phyloP scores from a whole-genome alignment of 1,139 yeast species.

The Hemisphaericaspora xylanilytica region DNA sequence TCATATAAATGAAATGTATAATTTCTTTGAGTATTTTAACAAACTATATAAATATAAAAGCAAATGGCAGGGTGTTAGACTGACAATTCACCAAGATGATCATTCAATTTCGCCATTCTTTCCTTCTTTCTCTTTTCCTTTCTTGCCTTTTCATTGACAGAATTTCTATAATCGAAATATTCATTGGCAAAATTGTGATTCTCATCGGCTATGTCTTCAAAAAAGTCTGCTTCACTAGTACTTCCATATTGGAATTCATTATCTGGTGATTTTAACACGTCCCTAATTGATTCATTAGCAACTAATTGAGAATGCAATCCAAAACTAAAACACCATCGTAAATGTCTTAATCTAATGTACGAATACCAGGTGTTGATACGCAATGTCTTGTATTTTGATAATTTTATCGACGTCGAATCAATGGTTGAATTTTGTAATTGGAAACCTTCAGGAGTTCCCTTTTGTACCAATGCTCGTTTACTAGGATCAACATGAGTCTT shows the following conservation, averaged over 20 bases:
- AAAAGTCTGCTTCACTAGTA: conserved; percentile 1
- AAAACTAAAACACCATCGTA: conserved; percentile 70
- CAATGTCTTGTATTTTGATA: conserved; percentile 55
- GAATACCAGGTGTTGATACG: conserved; percentile 69
- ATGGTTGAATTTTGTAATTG: conserved; percentile 38
- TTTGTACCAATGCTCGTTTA: conserved; percentile 36
- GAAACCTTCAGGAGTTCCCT: conserved; percentile 37
- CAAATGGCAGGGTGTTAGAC: not conserved
- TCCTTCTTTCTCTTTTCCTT: conserved; percentile 35
- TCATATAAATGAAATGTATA: not conserved
- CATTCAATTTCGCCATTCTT: conserved; percentile 31
- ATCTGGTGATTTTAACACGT: conserved; percentile 42
- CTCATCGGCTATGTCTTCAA: conserved; percentile 7
- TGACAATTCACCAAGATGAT: conserved; percentile 27
- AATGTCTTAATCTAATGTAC: conserved; percentile 56
- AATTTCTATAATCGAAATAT: conserved; percentile 18
- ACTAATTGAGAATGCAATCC: conserved; percentile 65
- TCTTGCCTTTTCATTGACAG: conserved; percentile 30
- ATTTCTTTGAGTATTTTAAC: no score
- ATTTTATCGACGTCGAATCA: conserved; percentile 49
- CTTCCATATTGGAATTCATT: conserved; percentile 33
- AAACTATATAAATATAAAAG: not conserved
- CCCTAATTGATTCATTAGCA: conserved; percentile 45
- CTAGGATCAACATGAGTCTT: conserved; percentile 40
- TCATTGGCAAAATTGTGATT: conserved; percentile 16